Conservation (phyloP, 495 filamentous ascomycete species). For the Cercophora samala region DNA sequence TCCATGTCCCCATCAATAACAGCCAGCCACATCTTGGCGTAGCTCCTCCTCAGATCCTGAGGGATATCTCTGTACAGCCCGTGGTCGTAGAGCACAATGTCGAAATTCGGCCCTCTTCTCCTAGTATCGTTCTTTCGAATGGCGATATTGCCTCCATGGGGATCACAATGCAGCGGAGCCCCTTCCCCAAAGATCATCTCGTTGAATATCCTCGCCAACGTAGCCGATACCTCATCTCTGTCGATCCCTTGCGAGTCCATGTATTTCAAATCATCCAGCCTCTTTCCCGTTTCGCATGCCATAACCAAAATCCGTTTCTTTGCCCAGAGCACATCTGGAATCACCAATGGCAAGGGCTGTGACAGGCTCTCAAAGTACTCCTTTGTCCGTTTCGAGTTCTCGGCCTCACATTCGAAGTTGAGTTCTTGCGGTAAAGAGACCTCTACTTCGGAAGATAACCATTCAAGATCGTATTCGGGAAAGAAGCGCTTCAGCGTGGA, state of each 20-base stretch:
- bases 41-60: constrained; percentile 68
- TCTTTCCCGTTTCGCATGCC: constrained; percentile 84
- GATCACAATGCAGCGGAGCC: constrained; percentile 93
- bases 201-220: constrained; percentile 91
- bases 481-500: constrained; percentile 87
- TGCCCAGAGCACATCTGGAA: constrained; percentile 89
- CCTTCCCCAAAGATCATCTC: constrained; percentile 97
- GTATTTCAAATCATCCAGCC: constrained; percentile 85
- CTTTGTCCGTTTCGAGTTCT: constrained; percentile 75
- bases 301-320: constrained; percentile 89
- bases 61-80: constrained; percentile 95
- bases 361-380: constrained; percentile 67
- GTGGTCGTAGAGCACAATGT: constrained; percentile 97
- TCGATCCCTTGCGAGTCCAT: constrained; percentile 83
- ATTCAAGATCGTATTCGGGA: constrained; percentile 94
- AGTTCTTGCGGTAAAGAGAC: constrained; percentile 85
- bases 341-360: constrained; percentile 70
- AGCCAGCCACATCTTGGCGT: constrained; percentile 97
- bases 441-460: constrained; percentile 93
- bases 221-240: constrained; percentile 93
- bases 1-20: constrained; percentile 83
- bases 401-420: constrained; percentile 81
- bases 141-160: constrained; percentile 95
- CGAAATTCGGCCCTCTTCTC: constrained; percentile 68
- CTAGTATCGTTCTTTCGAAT: constrained; percentile 64